Base-by-base conservation (phyloP, 345 rosid genomes). In the Eucalyptus caleyi region DNA sequence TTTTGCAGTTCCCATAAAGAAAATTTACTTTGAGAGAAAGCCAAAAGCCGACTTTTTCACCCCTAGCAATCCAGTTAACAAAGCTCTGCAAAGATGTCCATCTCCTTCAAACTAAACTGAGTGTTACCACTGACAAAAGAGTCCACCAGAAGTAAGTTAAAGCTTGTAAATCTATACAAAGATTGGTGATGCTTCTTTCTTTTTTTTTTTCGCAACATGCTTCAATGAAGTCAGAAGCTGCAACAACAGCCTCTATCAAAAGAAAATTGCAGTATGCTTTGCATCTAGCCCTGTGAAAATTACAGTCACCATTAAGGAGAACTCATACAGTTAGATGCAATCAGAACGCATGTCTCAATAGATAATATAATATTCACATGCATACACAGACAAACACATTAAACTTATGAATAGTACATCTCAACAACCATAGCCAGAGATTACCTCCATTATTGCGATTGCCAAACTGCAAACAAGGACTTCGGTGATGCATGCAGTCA, bases 381-480 rank as follows among this genome's bases (percentile, higher is more conserved):
- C 37, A 21, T n/a, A 87, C 24, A 65, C 34, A 49, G 86, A 54
- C 30, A 86, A 50, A 81, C 67, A 77, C 45, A 6, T 37, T 37
- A 37, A 42, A 77, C 42, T 2, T 72, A 62, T 30, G 34, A 62
- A 62, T 14, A 62, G 82, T 37, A 72, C 23, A 37, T 40, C 85
- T 21, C 85, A 77, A 21, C 47, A 40, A 77, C 45, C 47, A 77
- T 21, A 21, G 47, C 85, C 47, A 62, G 59, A 91, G 89, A 89
- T 89, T 94, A 97, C 99, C 99, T 96, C 95, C 96, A 94, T 88
- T 95, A 88, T 95, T 96, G 88, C 93, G 96, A 88, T 93, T 93
- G 86, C 97, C 99, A 93, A 97, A 95, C 89, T 94, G 95, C 92
- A 97, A 93, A 94, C 96, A 92, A 90, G 91, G 88, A 89, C 65